phyloP scores from a whole-genome alignment of 1,284 basidiomycete species.

The Singerocomus rubriflavus region DNA sequence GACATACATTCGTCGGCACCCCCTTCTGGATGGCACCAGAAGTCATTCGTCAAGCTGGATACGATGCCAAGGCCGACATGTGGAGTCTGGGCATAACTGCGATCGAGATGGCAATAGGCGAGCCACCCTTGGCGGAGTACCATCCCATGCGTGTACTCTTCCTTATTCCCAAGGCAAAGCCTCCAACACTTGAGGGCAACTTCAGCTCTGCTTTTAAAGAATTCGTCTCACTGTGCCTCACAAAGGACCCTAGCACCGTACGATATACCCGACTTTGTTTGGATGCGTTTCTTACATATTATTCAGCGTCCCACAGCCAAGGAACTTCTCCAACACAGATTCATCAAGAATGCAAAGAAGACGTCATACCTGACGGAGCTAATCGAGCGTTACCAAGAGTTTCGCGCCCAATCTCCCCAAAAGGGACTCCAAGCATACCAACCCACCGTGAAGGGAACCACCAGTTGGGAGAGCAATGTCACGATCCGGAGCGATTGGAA shows the following conservation, averaged over 20 bases:
- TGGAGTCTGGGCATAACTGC: conserved; percentile 98
- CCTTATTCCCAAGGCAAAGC: conserved; percentile 94
- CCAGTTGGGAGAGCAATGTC: conserved; percentile 62
- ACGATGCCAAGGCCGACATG: conserved; percentile 94
- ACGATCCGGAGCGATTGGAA: conserved; percentile 92
- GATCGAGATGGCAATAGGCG: conserved; percentile 94
- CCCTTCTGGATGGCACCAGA: conserved; percentile 99
- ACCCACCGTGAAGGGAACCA: conserved; percentile 52
- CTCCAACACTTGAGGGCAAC: conserved; percentile 84
- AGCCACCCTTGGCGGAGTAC: conserved; percentile 91
- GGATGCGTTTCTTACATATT: conserved; percentile 18
- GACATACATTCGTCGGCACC: conserved; percentile 94
- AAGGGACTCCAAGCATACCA: conserved; percentile 53
- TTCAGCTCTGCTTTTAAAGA: conserved; percentile 90
- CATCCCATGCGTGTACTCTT: conserved; percentile 96
- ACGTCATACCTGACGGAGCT: conserved; percentile 84
- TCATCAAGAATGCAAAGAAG: conserved; percentile 81
- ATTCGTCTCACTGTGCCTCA: conserved; percentile 88
- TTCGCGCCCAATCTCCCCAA: conserved; percentile 54
- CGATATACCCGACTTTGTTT: conserved; percentile 23
- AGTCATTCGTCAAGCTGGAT: conserved; percentile 95
- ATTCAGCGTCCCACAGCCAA: conserved; percentile 82
- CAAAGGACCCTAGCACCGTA: conserved; percentile 85
- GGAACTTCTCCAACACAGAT: conserved; percentile 89
- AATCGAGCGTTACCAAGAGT: conserved; percentile 79